Conservation (phyloP, 2,329 filamentous ascomycete genomes). For the Paecilomyces sp. region DNA sequence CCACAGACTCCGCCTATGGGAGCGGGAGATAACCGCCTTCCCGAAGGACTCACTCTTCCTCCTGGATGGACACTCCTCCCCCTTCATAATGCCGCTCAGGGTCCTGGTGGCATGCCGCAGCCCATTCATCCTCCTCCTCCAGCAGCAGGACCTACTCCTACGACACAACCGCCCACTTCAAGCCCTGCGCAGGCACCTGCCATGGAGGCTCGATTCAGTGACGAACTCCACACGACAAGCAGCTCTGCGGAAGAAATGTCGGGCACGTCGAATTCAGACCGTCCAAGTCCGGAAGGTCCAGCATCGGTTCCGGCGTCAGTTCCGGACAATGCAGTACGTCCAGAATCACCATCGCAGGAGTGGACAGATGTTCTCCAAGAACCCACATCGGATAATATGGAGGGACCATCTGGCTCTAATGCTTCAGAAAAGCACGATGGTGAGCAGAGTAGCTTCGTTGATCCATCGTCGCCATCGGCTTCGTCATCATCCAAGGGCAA, state of each 20-base stretch:
- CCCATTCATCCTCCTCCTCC: neutral
- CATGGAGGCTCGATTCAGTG: neutral
- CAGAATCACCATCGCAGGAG: slow-evolving; percentile 18
- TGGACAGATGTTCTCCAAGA: slow-evolving; percentile 22
- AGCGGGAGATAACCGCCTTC: slow-evolving; percentile 41
- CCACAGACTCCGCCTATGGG: slow-evolving; percentile 24
- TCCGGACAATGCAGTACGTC: neutral
- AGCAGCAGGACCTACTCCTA: neutral
- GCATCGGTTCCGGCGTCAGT: neutral
- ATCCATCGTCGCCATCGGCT: slow-evolving; percentile 5
- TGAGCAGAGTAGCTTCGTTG: neutral
- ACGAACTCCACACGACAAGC: neutral
- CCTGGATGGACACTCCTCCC: slow-evolving; percentile 47
- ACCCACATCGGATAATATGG: slow-evolving; percentile 4
- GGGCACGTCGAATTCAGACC: neutral
- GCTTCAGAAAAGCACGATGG: slow-evolving; percentile 4
- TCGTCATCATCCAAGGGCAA: slow-evolving; percentile 26
- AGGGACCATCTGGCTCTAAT: neutral
- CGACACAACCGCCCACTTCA: neutral
- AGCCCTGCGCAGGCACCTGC: neutral
- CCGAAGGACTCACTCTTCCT: slow-evolving; percentile 45
- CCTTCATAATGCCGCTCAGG: slow-evolving; percentile 26
- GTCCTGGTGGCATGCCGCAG: neutral
- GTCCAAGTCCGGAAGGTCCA: neutral
- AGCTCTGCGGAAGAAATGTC: neutral